Base-by-base conservation (phyloP, 192 early-diverging fungal genomes). In the Coemansia sp. region DNA sequence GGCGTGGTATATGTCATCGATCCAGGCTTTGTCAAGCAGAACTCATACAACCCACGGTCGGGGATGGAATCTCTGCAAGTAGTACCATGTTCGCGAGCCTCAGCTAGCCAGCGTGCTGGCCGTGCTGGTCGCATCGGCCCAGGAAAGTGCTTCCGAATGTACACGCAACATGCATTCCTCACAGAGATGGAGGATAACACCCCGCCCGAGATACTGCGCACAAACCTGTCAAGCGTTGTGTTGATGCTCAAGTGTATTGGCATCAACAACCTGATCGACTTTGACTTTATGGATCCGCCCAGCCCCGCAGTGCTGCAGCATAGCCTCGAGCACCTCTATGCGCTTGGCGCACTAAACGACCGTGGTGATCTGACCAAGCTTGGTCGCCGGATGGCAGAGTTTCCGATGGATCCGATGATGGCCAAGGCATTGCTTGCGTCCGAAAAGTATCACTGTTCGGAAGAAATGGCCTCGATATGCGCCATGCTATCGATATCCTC, bases 271-370 rank as follows among this genome's bases (percentile, higher is more conserved):
- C 82, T 99, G 47, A 76, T 99, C 23, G 90, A 94, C 55, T 99
- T 99, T 85, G 96, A 94, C 56, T 99, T 98, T 75, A 91, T 99
- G 90, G 97, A 99, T 75, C 94, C 96, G 30, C 97, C 97, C 22
- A 91, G 93, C 7, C 87, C 94, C 5, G 90, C 95, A 31, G 93
- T 93, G 7, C 67, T 99, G 65, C 92, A 97, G 61, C 90, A 90
- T 7, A 93, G 96, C 19, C 83, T 99, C 65, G 94, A 94, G 81
- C 86, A 93, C 48, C 70, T 99, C 44, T 97, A 89, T 73, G 93
- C 92, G 12, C 83, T 99, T 23, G 94, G 94, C 22, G 92, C 94
- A 21, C 76, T 99, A 38, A 96, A 97, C 74, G 91, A 93, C 49
- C 85, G 85, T 5, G 97, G 96, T 14, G 89, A 96, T 70, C 67